A percentile compares a stretch with the other conserved stretches of the same genome.
phyloP scores from a whole-genome alignment of 345 rosid species.

The Syzygium jambos region DNA sequence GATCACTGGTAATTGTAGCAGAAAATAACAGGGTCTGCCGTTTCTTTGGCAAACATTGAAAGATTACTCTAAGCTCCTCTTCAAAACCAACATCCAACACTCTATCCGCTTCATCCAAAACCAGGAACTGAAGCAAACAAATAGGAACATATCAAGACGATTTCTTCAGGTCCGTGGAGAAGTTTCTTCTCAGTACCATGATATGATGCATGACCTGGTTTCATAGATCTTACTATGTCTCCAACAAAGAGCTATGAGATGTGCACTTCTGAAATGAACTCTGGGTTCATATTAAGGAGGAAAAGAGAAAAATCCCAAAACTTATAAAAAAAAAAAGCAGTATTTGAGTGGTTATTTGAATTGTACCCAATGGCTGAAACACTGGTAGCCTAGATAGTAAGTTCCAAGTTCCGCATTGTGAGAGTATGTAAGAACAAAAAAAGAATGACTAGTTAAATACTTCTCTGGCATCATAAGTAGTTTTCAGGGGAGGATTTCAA shows the following conservation, averaged over 20 bases:
- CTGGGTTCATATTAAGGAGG: neutral
- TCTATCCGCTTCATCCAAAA: constrained; percentile 96
- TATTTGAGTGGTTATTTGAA: neutral
- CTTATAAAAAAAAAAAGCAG: neutral
- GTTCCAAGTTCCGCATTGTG: neutral
- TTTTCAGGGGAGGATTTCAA: neutral
- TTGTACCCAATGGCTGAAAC: neutral
- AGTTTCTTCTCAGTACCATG: too few species aligned
- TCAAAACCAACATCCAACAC: constrained; percentile 95
- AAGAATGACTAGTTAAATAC: neutral
- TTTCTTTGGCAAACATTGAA: constrained; percentile 62
- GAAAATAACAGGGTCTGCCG: constrained; percentile 87
- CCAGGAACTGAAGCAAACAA: constrained; percentile 44
- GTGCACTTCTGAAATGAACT: neutral
- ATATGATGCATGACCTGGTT: neutral
- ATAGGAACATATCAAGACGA: neutral
- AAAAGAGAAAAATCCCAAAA: neutral
- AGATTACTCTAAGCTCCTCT: constrained; percentile 64
- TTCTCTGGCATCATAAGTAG: neutral
- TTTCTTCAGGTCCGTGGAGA: too few species aligned
- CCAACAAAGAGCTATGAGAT: neutral
- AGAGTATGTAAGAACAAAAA: neutral
- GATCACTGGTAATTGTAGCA: constrained; percentile 84
- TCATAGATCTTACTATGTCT: neutral
- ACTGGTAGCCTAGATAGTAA: neutral